phyloP scores from a whole-genome alignment of 1,284 basidiomycete genomes.

The Ganoderma lucidum region DNA sequence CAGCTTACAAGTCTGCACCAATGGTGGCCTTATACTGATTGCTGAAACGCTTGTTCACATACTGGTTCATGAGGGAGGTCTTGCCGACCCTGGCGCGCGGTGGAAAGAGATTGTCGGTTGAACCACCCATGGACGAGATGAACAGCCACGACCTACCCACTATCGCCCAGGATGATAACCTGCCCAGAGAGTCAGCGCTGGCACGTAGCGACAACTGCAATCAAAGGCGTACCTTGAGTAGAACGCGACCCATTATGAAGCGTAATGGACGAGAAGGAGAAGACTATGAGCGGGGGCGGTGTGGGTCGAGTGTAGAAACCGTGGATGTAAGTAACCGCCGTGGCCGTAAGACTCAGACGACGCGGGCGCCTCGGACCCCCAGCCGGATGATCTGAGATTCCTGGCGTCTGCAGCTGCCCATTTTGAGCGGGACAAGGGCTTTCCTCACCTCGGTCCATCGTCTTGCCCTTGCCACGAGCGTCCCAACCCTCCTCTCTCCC shows the following conservation, averaged over 20 bases:
- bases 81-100: slow-evolving; percentile 85
- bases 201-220: background rate
- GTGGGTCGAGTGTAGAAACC: slow-evolving; percentile 27
- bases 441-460: slow-evolving; percentile 15
- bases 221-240: slow-evolving; percentile 82
- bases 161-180: slow-evolving; percentile 99
- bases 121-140: slow-evolving; percentile 15
- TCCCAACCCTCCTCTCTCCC: slow-evolving; percentile 34
- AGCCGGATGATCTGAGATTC: slow-evolving; percentile 32
- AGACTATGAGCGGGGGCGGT: slow-evolving; percentile 24
- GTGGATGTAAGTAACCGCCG: slow-evolving; percentile 30
- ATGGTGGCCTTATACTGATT: slow-evolving; percentile 99
- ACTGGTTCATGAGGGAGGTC: slow-evolving; percentile 99
- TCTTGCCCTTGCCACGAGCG: slow-evolving; percentile 23
- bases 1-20: slow-evolving; percentile 84
- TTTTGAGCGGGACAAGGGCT: slow-evolving; percentile 20
- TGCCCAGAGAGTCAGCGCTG: slow-evolving; percentile 45
- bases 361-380: slow-evolving; percentile 27
- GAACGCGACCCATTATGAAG: slow-evolving; percentile 80
- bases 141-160: slow-evolving; percentile 73
- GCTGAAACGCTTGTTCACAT: slow-evolving; percentile 99
- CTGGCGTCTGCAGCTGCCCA: slow-evolving; percentile 16
- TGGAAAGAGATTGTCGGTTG: slow-evolving; percentile 18
- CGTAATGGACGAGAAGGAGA: slow-evolving; percentile 25
- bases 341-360: slow-evolving; percentile 20